phyloP scores from a whole-genome alignment of 108 stramenopile genomes.

The Pseudonitzschia pungens region DNA sequence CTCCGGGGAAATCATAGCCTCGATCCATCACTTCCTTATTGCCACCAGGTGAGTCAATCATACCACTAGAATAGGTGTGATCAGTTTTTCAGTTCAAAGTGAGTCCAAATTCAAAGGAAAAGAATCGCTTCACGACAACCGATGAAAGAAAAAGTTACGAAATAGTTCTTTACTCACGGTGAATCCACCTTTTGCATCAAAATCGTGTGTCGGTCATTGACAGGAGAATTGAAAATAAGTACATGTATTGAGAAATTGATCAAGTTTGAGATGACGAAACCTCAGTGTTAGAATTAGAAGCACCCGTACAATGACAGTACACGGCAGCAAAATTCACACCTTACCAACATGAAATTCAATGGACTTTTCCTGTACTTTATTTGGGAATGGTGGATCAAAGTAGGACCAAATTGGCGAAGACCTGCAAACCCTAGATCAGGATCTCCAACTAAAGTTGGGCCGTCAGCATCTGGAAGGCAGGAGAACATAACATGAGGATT shows the following conservation, averaged over 20 bases:
- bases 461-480: constrained; percentile 26
- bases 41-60: constrained; percentile 89
- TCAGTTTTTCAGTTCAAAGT: neutral
- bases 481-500: too few species aligned
- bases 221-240: too few species aligned
- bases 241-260: too few species aligned
- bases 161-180: too few species aligned
- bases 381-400: constrained; percentile 93
- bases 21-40: constrained; percentile 73
- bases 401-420: constrained; percentile 93
- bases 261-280: too few species aligned
- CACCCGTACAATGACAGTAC: neutral
- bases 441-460: constrained; percentile 91
- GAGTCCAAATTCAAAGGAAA: neutral
- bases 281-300: too few species aligned
- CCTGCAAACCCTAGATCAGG: constrained; percentile 96
- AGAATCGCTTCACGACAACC: neutral
- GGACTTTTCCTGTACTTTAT: constrained; percentile 77
- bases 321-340: neutral
- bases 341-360: constrained; percentile 40
- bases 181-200: constrained; percentile 5
- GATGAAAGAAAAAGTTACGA: neutral
- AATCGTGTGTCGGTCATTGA: too few species aligned
- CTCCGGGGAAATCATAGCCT: constrained; percentile 92
- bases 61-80: constrained; percentile 73